Evolutionary conservation across 352 stramenopile genomes (phyloP).

Genomic region (Globisporangium emineosum): DNA sequence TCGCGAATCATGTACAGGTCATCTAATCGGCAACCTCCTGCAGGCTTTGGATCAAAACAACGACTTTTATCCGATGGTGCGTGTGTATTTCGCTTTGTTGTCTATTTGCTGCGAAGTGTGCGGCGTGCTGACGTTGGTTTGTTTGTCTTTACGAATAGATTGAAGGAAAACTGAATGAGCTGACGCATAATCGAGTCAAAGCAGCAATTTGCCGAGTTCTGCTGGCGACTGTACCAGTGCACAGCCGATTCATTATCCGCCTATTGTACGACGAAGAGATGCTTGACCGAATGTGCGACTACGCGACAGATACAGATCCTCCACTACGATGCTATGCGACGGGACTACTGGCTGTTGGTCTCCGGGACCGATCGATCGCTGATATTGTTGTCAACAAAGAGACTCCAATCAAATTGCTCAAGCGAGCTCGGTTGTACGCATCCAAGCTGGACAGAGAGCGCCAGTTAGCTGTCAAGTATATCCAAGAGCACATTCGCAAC

Average conservation of each 20-base stretch:
- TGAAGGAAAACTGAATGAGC: slow-evolving; percentile 60
- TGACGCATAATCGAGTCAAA: slow-evolving; percentile 57
- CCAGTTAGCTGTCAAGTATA: slow-evolving; percentile 71
- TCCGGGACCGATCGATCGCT: slow-evolving; percentile 77
- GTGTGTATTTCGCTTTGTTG: neutral
- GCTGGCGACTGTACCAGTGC: slow-evolving; percentile 69
- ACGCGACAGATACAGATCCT: slow-evolving; percentile 51
- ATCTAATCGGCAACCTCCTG: slow-evolving; percentile 76
- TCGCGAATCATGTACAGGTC: slow-evolving; percentile 28
- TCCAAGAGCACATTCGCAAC: slow-evolving; percentile 58
- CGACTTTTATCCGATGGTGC: slow-evolving; percentile 80
- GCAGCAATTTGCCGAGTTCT: slow-evolving; percentile 68
- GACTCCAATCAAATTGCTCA: slow-evolving; percentile 66
- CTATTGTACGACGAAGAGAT: slow-evolving; percentile 80
- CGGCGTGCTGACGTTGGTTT: neutral
- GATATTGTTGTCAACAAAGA: slow-evolving; percentile 84
- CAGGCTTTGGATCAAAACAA: slow-evolving; percentile 79
- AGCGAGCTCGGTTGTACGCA: slow-evolving; percentile 68
- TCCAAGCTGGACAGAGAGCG: slow-evolving; percentile 74
- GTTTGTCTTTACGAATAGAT: slow-evolving; percentile 28
- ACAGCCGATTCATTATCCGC: slow-evolving; percentile 70
- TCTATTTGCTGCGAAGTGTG: neutral
- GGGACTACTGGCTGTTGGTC: slow-evolving; percentile 64
- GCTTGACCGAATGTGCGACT: slow-evolving; percentile 68
- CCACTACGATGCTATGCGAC: slow-evolving; percentile 73